Evolutionary conservation across 495 filamentous ascomycete species (phyloP).

Genomic region (Geopyxis carbonaria): DNA sequence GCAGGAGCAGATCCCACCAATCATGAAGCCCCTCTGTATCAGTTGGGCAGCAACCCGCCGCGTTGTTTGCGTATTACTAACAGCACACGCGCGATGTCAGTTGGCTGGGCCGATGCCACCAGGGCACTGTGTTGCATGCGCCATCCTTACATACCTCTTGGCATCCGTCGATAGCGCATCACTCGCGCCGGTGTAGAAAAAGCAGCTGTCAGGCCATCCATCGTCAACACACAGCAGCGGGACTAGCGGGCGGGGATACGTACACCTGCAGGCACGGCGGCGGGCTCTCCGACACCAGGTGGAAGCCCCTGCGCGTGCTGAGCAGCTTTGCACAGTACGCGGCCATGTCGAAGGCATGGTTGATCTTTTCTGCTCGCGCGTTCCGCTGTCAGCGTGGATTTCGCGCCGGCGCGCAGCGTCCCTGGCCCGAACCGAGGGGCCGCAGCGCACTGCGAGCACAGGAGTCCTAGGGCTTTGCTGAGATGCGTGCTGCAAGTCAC

Average conservation of each 20-base stretch:
- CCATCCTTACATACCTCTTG: slow-evolving; percentile 29
- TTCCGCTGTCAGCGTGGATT: no score
- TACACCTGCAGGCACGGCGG: slow-evolving; percentile 75
- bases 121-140: no score
- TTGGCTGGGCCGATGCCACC: not conserved
- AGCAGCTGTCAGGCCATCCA: slow-evolving; percentile 36
- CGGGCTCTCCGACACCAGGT: slow-evolving; percentile 55
- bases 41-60: slow-evolving; percentile 46
- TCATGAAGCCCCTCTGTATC: slow-evolving; percentile 67
- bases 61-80: slow-evolving; percentile 51
- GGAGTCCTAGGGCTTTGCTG: no score
- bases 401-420: no score
- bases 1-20: slow-evolving; percentile 26
- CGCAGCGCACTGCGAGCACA: no score
- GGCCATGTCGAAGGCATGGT: slow-evolving; percentile 51
- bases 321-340: slow-evolving; percentile 45
- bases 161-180: slow-evolving; percentile 29
- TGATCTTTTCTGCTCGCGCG: no score
- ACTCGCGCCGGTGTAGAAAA: slow-evolving; percentile 46
- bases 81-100: not conserved
- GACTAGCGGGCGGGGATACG: slow-evolving; percentile 3
- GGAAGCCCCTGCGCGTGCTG: slow-evolving; percentile 38
- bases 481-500: no score
- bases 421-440: no score
- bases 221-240: not conserved